These are phyloP conservation scores for Boletus reticulatus DNA, from an alignment of 768 basidiomycete species.

Conservation along the genomic window DNA sequence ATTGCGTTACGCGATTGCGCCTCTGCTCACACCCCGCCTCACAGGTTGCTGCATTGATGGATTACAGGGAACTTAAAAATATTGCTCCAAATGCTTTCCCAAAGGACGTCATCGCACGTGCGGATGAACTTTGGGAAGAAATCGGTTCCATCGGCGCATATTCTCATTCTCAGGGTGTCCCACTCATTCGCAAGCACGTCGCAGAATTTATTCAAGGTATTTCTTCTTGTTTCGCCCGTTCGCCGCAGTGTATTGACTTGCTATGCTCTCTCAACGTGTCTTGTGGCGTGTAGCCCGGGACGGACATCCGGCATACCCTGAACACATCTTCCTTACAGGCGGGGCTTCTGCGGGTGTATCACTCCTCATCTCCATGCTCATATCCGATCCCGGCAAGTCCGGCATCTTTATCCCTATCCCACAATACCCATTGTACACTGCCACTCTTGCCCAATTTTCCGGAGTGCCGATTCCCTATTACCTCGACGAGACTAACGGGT, in stretches of 20 bases:
- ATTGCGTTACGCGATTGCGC: neutral
- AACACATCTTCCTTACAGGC: slow-evolving; percentile 89
- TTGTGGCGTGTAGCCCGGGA: slow-evolving; percentile 65
- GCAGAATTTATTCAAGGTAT: slow-evolving; percentile 86
- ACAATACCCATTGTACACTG: slow-evolving; percentile 97
- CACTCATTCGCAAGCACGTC: slow-evolving; percentile 82
- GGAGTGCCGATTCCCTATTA: slow-evolving; percentile 87
- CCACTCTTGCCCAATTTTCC: slow-evolving; percentile 80
- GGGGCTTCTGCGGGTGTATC: slow-evolving; percentile 96
- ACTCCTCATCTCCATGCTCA: slow-evolving; percentile 76
- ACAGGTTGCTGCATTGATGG: slow-evolving; percentile 86
- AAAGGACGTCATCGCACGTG: slow-evolving; percentile 78
- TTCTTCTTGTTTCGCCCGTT: slow-evolving; percentile 17
- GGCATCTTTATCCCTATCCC: slow-evolving; percentile 96
- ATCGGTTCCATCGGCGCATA: slow-evolving; percentile 95
- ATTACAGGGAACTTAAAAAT: slow-evolving; percentile 83
- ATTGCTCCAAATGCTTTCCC: slow-evolving; percentile 82
- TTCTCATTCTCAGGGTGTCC: slow-evolving; percentile 92
- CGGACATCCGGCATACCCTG: slow-evolving; percentile 78
- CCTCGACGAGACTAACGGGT: slow-evolving; percentile 77
- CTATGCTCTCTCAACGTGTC: neutral
- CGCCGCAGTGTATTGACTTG: slow-evolving; percentile 4
- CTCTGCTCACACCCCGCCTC: neutral
- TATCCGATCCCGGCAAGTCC: slow-evolving; percentile 53
- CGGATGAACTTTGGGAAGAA: slow-evolving; percentile 74